A percentile compares a stretch with the other conserved stretches of the same genome.
phyloP scores from a whole-genome alignment of 2,329 filamentous ascomycete genomes.

The Aschersonia sp. region DNA sequence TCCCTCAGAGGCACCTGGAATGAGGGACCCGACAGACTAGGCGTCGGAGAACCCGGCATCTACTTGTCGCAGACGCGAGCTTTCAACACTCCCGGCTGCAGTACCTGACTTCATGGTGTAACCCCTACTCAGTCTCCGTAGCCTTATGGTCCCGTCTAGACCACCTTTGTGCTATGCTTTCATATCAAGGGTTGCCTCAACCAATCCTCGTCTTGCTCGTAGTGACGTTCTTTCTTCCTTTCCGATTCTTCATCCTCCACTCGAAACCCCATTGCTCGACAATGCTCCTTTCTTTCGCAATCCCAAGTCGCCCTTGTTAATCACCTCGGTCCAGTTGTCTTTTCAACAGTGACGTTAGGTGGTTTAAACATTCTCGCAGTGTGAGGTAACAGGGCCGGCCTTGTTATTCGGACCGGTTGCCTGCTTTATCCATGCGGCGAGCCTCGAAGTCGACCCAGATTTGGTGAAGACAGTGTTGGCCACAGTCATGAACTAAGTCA shows the following conservation, averaged over 20 bases:
- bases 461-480: neutral
- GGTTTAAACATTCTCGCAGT: neutral
- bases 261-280: neutral
- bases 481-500: neutral
- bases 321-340: neutral
- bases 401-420: neutral
- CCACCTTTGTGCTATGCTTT: neutral
- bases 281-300: neutral
- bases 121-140: neutral
- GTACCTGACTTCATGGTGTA: neutral
- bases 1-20: neutral
- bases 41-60: neutral
- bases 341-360: neutral
- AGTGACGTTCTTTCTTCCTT: neutral
- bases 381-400: neutral
- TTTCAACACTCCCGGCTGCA: neutral
- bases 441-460: neutral
- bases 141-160: neutral
- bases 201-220: neutral
- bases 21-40: constrained; percentile 2
- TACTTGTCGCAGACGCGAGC: neutral
- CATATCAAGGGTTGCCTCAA: neutral
- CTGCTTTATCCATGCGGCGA: neutral
- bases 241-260: neutral
- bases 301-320: neutral